Percentiles rank a stretch among this genome's conserved stretches.
Conservation (phyloP, 2,329 filamentous ascomycete genomes). For the Stromatinia cepivora region DNA sequence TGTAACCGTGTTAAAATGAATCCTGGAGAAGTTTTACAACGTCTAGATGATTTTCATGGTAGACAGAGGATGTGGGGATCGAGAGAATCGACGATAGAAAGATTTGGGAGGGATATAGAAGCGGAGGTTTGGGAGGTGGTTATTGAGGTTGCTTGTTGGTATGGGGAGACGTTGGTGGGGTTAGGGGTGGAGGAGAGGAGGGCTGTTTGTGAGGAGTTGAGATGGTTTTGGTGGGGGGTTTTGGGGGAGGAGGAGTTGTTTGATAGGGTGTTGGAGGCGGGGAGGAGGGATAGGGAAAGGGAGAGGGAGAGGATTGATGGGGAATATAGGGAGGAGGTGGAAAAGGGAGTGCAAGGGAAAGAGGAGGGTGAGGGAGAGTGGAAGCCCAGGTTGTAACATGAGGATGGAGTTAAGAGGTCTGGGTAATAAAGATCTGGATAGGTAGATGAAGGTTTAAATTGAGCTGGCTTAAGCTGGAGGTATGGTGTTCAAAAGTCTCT, state of each 20-base stretch:
- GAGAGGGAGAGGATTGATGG: too few species aligned
- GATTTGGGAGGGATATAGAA: constrained; percentile 21
- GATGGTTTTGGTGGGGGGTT: constrained; percentile 22
- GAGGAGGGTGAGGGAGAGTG: background rate
- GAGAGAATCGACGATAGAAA: background rate
- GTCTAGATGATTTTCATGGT: background rate
- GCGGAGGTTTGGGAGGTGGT: constrained; percentile 21
- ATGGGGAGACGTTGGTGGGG: constrained; percentile 2
- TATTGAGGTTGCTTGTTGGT: constrained; percentile 22
- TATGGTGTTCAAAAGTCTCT: background rate
- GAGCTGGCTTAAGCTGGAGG: constrained; percentile 19
- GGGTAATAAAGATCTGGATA: background rate
- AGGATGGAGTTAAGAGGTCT: background rate
- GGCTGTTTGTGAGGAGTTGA: constrained; percentile 12
- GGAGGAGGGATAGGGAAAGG: background rate
- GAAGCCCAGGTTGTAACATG: background rate
- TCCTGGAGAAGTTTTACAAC: background rate
- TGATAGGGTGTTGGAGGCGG: background rate
- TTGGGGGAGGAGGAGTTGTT: constrained; percentile 12
- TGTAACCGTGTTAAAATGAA: constrained; percentile 21
- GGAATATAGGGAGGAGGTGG: background rate
- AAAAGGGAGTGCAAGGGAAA: background rate
- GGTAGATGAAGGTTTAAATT: background rate
- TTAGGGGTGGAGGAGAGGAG: background rate
- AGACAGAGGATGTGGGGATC: constrained; percentile 15